phyloP scores from a whole-genome alignment of 2,329 filamentous ascomycete genomes.

The Blastomyces silverae region DNA sequence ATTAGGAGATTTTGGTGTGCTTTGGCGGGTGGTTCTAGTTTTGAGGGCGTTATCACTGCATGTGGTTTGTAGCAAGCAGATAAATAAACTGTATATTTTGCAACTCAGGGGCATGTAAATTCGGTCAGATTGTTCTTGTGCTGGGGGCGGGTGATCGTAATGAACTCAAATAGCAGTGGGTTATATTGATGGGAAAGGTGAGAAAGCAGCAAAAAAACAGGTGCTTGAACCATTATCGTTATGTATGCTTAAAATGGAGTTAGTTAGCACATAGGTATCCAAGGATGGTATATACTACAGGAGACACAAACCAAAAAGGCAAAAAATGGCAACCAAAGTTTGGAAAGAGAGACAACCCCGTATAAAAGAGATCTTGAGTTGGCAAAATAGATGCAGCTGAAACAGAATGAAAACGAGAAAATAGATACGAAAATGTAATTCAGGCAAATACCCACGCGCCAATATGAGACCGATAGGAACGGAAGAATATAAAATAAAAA shows the following conservation, averaged over 20 bases:
- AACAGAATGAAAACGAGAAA: background rate
- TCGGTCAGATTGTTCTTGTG: background rate
- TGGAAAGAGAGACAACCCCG: background rate
- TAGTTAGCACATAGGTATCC: slow-evolving; percentile 4
- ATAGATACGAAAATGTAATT: background rate
- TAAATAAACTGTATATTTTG: background rate
- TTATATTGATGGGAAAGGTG: background rate
- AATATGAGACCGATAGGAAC: background rate
- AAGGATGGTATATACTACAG: slow-evolving; percentile 3
- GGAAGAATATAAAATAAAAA: background rate
- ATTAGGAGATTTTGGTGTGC: no score
- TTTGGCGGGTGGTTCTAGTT: no score
- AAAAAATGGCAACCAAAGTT: background rate
- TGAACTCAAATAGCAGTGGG: background rate
- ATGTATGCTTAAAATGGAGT: slow-evolving; percentile 6
- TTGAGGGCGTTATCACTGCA: no score
- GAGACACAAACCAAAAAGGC: background rate
- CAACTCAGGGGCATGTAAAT: background rate
- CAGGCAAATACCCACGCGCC: slow-evolving; percentile 11
- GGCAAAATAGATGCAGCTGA: slow-evolving; percentile 6
- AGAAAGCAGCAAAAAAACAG: background rate
- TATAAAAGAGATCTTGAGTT: slow-evolving; percentile 4
- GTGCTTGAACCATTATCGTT: background rate
- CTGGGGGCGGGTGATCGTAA: background rate
- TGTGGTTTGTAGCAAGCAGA: no score